These are phyloP conservation scores for Pythium brassicae DNA, from an alignment of 352 stramenopile genomes.

Conservation along the genomic window DNA sequence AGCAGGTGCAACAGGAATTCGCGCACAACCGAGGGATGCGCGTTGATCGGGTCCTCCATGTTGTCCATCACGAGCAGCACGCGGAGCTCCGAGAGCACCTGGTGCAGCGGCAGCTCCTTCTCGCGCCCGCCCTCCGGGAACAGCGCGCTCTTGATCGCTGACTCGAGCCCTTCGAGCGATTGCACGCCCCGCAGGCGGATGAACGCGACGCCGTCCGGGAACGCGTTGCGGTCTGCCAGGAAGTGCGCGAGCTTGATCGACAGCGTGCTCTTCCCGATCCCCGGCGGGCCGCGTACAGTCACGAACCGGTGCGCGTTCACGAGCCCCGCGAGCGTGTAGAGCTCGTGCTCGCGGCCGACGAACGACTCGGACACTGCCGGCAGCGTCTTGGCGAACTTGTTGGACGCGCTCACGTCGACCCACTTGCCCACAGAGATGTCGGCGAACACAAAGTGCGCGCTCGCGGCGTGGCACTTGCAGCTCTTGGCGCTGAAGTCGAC, in stretches of 20 bases:
- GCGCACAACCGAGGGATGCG: slow-evolving; percentile 44
- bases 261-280: slow-evolving; percentile 76
- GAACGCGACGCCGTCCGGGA: slow-evolving; percentile 72
- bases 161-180: slow-evolving; percentile 69
- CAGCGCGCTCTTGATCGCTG: slow-evolving; percentile 60
- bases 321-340: slow-evolving; percentile 61
- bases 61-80: slow-evolving; percentile 78
- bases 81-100: slow-evolving; percentile 48
- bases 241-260: slow-evolving; percentile 74
- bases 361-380: slow-evolving; percentile 63
- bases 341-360: slow-evolving; percentile 67
- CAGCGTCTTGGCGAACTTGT: slow-evolving; percentile 68
- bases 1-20: slow-evolving; percentile 66
- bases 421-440: slow-evolving; percentile 73
- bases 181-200: slow-evolving; percentile 63
- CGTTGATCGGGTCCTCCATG: slow-evolving; percentile 78
- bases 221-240: slow-evolving; percentile 63
- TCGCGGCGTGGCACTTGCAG: slow-evolving; percentile 51
- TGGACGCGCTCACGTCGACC: slow-evolving; percentile 66
- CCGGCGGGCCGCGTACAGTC: slow-evolving; percentile 63
- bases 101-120: slow-evolving; percentile 58
- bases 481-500: slow-evolving; percentile 38
- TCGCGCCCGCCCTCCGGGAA: slow-evolving; percentile 59
- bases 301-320: slow-evolving; percentile 60
- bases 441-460: slow-evolving; percentile 58